Conservation (phyloP, 169 alveolate species). For the Plasmodium gaboni region DNA sequence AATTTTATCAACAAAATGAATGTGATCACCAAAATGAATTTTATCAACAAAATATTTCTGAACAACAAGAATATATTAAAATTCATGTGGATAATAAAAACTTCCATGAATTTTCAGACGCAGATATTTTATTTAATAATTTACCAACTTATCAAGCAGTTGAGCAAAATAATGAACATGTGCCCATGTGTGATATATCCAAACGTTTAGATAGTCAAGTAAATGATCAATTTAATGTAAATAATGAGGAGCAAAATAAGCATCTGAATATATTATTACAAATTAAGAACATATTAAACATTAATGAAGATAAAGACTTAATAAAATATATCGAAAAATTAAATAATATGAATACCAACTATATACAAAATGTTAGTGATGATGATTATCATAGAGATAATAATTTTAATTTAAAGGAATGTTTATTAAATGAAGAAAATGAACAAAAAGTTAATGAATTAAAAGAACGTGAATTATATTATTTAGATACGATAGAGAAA, state of each 20-base stretch:
- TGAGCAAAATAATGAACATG: no score
- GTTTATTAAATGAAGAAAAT: conserved; percentile 2
- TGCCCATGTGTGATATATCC: no score
- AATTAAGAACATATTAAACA: conserved; percentile 18
- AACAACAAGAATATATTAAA: no score
- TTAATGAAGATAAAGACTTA: conserved; percentile 18
- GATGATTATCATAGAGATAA: neutral
- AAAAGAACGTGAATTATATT: neutral
- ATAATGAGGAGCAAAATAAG: neutral
- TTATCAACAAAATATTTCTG: no score
- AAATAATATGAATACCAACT: neutral
- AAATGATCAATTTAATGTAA: neutral
- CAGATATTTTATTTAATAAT: no score
- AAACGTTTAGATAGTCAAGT: neutral
- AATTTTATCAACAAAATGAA: no score
- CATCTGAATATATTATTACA: neutral
- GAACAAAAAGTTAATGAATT: neutral
- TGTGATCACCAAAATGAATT: no score
- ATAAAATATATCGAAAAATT: conserved; percentile 8
- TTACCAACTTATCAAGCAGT: no score
- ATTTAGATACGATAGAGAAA: conserved; percentile 4
- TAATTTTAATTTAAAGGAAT: neutral
- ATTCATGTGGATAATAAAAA: no score
- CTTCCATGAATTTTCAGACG: no score
- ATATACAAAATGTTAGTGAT: neutral